These are phyloP conservation scores for Hymenoscyphus repandus DNA, from an alignment of 2,329 filamentous ascomycete species.

Conservation along the genomic window DNA sequence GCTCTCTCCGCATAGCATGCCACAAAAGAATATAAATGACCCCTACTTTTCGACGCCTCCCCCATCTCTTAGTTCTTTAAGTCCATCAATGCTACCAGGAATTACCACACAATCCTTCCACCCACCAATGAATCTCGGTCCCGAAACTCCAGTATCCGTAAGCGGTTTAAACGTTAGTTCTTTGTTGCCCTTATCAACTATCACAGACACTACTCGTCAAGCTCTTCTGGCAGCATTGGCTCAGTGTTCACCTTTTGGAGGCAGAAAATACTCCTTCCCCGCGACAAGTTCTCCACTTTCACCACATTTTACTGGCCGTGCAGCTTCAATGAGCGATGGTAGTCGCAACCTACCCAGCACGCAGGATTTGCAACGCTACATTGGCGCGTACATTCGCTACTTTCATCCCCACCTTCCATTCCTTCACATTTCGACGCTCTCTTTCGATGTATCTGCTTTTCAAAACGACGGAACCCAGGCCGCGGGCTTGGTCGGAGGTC, in stretches of 20 bases:
- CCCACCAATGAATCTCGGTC: constrained; percentile 62
- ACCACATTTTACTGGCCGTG: constrained; percentile 43
- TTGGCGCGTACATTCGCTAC: constrained; percentile 82
- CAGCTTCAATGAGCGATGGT: constrained; percentile 45
- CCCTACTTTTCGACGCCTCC: constrained; percentile 76
- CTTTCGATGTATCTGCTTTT: constrained; percentile 74
- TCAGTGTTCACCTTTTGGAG: constrained; percentile 50
- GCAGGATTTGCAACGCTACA: constrained; percentile 81
- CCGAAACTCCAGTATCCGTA: constrained; percentile 69
- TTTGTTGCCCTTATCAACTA: constrained; percentile 55
- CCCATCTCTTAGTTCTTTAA: constrained; percentile 67
- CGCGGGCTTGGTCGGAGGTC: constrained; percentile 63
- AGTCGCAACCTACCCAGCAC: constrained; percentile 68
- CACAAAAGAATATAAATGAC: constrained; percentile 67
- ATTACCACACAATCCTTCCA: constrained; percentile 57
- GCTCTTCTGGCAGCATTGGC: constrained; percentile 55
- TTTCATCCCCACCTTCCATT: constrained; percentile 97
- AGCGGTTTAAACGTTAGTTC: constrained; percentile 49
- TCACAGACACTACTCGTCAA: constrained; percentile 59
- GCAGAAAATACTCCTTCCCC: constrained; percentile 60
- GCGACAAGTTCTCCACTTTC: constrained; percentile 51
- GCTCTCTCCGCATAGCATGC: constrained; percentile 70
- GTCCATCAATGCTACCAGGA: constrained; percentile 65
- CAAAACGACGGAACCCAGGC: constrained; percentile 56
- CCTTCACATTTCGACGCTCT: constrained; percentile 83